Conservation (phyloP, 495 filamentous ascomycete species). For the Penicillium paxilli region DNA sequence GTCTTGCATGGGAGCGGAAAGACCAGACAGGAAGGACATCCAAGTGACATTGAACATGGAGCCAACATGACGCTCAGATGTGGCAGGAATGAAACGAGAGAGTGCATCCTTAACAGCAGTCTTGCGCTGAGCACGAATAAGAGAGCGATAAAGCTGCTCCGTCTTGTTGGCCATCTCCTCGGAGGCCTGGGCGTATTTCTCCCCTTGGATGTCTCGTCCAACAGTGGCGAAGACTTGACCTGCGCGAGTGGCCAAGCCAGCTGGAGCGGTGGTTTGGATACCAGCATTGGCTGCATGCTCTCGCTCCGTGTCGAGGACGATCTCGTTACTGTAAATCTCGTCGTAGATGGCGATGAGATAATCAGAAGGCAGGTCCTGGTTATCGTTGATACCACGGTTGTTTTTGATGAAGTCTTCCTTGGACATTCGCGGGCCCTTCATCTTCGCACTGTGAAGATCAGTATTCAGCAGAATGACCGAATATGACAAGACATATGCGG, state of each 20-base stretch:
- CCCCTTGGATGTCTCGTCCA: conserved; percentile 86
- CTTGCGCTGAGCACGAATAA: conserved; percentile 82
- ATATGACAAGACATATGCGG: conserved; percentile 93
- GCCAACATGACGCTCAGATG: conserved; percentile 89
- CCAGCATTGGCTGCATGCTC: conserved; percentile 79
- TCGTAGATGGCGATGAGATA: conserved; percentile 89
- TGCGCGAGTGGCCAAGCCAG: conserved; percentile 75
- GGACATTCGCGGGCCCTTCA: conserved; percentile 81
- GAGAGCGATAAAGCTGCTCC: conserved; percentile 85
- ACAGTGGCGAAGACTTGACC: conserved; percentile 89
- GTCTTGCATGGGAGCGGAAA: conserved; percentile 89
- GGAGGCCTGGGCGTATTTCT: conserved; percentile 90
- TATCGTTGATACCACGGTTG: conserved; percentile 97
- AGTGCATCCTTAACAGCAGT: conserved; percentile 67
- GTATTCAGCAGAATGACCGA: conserved; percentile 97
- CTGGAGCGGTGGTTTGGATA: conserved; percentile 55
- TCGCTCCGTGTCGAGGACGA: conserved; percentile 89
- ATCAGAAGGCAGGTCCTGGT: conserved; percentile 87
- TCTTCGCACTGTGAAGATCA: conserved; percentile 86
- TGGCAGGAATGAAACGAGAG: conserved; percentile 83
- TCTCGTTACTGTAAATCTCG: conserved; percentile 88
- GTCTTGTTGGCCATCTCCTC: conserved; percentile 91
- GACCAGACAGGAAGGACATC: conserved; percentile 96
- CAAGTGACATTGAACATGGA: conserved; percentile 99
- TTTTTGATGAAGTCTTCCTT: conserved; percentile 98